Base-by-base conservation (phyloP, 257 asterid species). In the Solanum boliviense region DNA sequence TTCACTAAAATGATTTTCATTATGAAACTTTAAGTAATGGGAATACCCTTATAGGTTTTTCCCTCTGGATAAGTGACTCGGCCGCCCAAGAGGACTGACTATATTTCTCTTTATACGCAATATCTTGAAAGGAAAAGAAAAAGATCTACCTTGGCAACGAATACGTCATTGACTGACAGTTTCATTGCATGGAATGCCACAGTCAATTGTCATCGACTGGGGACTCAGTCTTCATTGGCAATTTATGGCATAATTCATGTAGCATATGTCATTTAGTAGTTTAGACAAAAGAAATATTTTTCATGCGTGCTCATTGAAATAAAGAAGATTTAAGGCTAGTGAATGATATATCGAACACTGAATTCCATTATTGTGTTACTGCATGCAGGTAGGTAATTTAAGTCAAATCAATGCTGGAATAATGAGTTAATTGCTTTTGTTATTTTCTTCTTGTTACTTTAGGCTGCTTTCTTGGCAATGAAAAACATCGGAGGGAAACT, bases 401-500 rank as follows among this genome's bases (percentile, higher is more conserved):
- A 75, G 83, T 75, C 56, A 38, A 36, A 38, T 38, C 56, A 75
- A n/a, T 75, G 10, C 41, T 23, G 56, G 83, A 75, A 75, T 75
- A 21, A 75, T 38, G 44, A 12, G 56, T 75, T 36, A 21, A 38
- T 36, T 20, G 21, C 23, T 75, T 36, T 36, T 75, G 83, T 36
- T 75, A 36, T 34, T 41, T 88, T 21, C 89, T 41, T 85, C 89
- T 48, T 85, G 82, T 85, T 89, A 20, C 91, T 73, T 86, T 87
- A 95, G 99, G 99, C 98, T 87, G 96, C 99, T 89, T 97, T 94
- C 94, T 90, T 95, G 95, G 98, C 99, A n/a, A 92, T 97, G 96
- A 96, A 97, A 93, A 91, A 93, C 89, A 93, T 96, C 86, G 98
- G 99, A 48, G 99, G 98, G 88, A 96, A 95, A 89, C 98, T 95